Percentiles rank a stretch among this genome's conserved stretches.
Conservation (phyloP, 352 stramenopile species). For the Globisporangium barbulae region DNA sequence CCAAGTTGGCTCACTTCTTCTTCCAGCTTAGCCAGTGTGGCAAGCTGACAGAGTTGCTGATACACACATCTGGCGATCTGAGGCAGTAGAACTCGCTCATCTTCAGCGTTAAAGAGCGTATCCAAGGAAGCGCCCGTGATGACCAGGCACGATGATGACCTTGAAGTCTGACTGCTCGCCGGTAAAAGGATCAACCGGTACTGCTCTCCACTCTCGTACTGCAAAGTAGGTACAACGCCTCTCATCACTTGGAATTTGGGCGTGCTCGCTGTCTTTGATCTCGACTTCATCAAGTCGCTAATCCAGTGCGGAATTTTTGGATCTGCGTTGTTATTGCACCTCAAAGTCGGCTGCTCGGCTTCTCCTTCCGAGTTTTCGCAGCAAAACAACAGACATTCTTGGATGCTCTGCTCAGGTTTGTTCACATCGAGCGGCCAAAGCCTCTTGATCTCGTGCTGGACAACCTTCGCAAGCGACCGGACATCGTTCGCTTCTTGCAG, state of each 20-base stretch:
- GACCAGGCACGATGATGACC: not conserved
- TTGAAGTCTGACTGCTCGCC: not conserved
- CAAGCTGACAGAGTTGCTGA: slow-evolving; percentile 9
- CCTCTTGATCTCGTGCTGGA: slow-evolving; percentile 8
- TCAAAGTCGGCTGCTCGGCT: not conserved
- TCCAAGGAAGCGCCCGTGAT: slow-evolving; percentile 7
- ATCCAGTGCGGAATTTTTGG: slow-evolving; percentile 5
- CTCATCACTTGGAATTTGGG: not conserved
- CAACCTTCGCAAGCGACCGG: not conserved
- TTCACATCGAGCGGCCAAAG: slow-evolving; percentile 8
- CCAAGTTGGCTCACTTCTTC: not conserved
- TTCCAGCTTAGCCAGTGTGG: not conserved
- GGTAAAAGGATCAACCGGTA: not conserved
- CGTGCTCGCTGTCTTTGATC: not conserved
- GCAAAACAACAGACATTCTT: slow-evolving; percentile 4
- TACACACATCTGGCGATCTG: slow-evolving; percentile 7
- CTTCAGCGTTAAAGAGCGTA: slow-evolving; percentile 10
- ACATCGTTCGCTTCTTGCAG: slow-evolving; percentile 8
- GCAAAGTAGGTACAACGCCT: not conserved
- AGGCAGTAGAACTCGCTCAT: slow-evolving; percentile 11
- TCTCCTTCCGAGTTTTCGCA: not conserved
- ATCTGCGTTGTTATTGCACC: not conserved
- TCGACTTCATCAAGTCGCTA: not conserved
- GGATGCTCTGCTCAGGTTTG: not conserved
- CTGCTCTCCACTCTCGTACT: slow-evolving; percentile 2